Percentiles rank a stretch among this genome's conserved stretches.
Evolutionary conservation across 306 rosid species (phyloP).

Genomic region (Fragaria iinumae): DNA sequence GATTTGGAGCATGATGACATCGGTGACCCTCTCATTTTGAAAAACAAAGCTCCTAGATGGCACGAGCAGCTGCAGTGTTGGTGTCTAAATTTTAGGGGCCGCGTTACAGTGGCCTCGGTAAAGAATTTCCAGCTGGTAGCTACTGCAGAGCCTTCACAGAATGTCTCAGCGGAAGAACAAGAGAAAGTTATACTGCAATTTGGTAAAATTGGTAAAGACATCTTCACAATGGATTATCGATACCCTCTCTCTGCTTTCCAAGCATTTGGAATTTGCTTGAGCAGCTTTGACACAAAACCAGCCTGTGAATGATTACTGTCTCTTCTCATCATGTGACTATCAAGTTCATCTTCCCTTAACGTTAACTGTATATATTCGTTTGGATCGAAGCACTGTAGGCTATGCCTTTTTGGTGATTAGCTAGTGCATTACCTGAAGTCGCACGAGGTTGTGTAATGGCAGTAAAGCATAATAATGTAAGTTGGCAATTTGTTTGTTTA

Average conservation of each 20-base stretch:
- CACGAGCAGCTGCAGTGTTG: constrained; percentile 94
- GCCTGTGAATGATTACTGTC: constrained; percentile 73
- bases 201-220: constrained; percentile 93
- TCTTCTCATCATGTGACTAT: constrained; percentile 10
- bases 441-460: constrained; percentile 34
- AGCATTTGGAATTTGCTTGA: constrained; percentile 90
- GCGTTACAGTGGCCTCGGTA: constrained; percentile 92
- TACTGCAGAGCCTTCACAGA: constrained; percentile 58
- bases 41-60: constrained; percentile 91
- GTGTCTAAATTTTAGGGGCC: constrained; percentile 95
- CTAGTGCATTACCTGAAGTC: constrained; percentile 28
- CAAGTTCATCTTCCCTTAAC: constrained; percentile 31
- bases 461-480: constrained; percentile 33
- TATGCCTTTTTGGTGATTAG: constrained; percentile 26
- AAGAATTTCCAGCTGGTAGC: constrained; percentile 97
- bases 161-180: constrained; percentile 64
- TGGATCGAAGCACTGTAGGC: constrained; percentile 31
- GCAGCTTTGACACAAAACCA: constrained; percentile 97
- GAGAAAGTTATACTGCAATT: constrained; percentile 86
- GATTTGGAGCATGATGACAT: constrained; percentile 24
- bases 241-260: constrained; percentile 96
- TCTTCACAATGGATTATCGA: constrained; percentile 94
- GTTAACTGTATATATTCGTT: constrained; percentile 43
- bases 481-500: constrained; percentile 29
- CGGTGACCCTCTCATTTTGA: constrained; percentile 61